A percentile compares a stretch with the other conserved stretches of the same genome.
Evolutionary conservation across 2,329 filamentous ascomycete genomes (phyloP).

Genomic region (Dactylellina sp.): DNA sequence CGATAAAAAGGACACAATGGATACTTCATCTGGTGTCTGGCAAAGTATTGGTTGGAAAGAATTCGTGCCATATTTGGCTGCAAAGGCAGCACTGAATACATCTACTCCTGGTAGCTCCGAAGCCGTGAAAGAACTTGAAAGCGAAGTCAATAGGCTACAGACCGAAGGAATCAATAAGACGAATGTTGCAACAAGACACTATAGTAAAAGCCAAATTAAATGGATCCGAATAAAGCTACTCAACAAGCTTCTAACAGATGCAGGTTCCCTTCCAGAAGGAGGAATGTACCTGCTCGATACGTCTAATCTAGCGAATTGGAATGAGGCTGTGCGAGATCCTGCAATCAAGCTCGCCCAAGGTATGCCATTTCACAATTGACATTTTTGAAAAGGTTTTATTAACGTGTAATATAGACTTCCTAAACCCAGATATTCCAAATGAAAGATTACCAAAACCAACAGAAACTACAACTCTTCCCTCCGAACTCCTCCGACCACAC

Average conservation of each 20-base stretch:
- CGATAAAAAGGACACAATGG: constrained; percentile 68
- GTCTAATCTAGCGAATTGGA: constrained; percentile 74
- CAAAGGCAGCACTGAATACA: constrained; percentile 58
- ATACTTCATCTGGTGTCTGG: constrained; percentile 88
- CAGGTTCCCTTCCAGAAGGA: constrained; percentile 66
- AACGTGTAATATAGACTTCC: constrained; percentile 36
- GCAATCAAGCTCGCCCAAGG: constrained; percentile 72
- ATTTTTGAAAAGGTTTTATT: constrained; percentile 9
- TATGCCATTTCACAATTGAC: not conserved
- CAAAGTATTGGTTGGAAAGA: constrained; percentile 97
- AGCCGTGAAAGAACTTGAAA: constrained; percentile 62
- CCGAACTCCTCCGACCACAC: constrained; percentile 37
- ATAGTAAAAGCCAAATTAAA: constrained; percentile 83
- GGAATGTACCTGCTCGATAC: constrained; percentile 84
- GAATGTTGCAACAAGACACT: constrained; percentile 85
- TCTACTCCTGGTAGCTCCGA: constrained; percentile 58
- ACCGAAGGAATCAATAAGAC: constrained; percentile 76
- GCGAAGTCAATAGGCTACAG: constrained; percentile 69
- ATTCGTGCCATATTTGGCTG: constrained; percentile 77
- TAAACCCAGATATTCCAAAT: constrained; percentile 48
- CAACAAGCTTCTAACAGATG: constrained; percentile 71
- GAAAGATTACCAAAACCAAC: constrained; percentile 46
- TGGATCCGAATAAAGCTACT: constrained; percentile 90
- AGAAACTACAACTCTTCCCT: constrained; percentile 38
- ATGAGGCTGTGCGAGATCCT: constrained; percentile 72